Base-by-base conservation (phyloP, 1,284 basidiomycete genomes). In the Pyrrhoderma noxium region DNA sequence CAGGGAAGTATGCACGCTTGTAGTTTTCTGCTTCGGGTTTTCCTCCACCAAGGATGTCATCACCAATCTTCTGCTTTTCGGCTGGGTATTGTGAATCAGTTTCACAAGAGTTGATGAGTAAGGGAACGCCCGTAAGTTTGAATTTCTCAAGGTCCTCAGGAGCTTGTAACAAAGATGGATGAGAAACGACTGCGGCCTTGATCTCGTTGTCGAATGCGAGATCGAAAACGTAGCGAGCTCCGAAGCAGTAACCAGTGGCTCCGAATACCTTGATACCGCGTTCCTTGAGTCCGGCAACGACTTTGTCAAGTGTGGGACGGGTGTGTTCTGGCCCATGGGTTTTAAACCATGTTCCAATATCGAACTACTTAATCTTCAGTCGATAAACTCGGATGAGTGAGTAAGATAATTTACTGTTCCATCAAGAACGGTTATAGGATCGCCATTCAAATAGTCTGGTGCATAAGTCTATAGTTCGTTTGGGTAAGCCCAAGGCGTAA, bases 181-280 rank as follows among this genome's bases (percentile, higher is more conserved):
- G 89, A 0, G 77, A 64, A 47, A 76, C 70, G 21, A 76, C 77
- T 0, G 70, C 73, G 22, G 71, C 82, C 40, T 75, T 68, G 63
- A 79, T 75, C 48, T 73, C 69, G 8, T 85, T 80, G 8, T 86
- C 80, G 56, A 85, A 79, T 0, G 82, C 80, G 45, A 87, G 73
- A 57, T 88, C 77, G 61, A 86, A 85, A 34, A 72, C 69, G 52
- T 80, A 80, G 46, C 82, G 77, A 16, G 64, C 85, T 36, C 86
- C 85, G 54, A 79, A 82, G 70, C 86, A 89, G 67, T 79, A 88
- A 0, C 83, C 84, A 1, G 75, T 78, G 0, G 79, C 81, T 11
- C 70, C 82, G 54, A 85, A 75, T 18, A 64, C 60, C 3, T 70
- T 77, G 27, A 87, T 69, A 1, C 85, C 85, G 50, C 74, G 62